Percentiles rank a stretch among this genome's conserved stretches.
phyloP scores from a whole-genome alignment of 306 rosid genomes.

The Malus orientalis region DNA sequence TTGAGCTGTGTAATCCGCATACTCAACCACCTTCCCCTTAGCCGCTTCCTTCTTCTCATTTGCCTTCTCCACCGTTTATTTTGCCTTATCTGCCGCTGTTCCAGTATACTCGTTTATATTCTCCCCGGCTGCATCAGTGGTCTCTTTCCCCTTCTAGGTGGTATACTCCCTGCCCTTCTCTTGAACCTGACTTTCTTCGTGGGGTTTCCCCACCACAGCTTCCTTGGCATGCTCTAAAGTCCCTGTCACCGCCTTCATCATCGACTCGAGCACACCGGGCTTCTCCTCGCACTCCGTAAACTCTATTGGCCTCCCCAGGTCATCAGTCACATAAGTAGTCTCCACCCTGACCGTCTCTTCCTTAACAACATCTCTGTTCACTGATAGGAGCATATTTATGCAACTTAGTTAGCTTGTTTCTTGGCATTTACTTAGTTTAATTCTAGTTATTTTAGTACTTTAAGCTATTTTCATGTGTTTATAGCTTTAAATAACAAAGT shows the following conservation, averaged over 20 bases:
- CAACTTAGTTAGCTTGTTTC: no score
- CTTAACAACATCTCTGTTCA: conserved; percentile 10
- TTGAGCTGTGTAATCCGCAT: not conserved
- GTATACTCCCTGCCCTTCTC: conserved; percentile 5
- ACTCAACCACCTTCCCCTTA: not conserved
- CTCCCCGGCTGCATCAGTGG: conserved; percentile 13
- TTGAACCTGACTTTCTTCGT: not conserved
- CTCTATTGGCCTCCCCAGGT: not conserved
- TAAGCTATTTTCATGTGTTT: no score
- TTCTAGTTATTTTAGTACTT: no score
- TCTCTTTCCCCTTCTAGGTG: not conserved
- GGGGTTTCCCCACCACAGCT: conserved; percentile 54
- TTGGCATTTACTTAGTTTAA: no score
- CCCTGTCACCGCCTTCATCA: conserved; percentile 43
- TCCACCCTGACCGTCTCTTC: not conserved
- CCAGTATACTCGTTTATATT: conserved; percentile 11
- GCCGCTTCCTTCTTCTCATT: conserved; percentile 1
- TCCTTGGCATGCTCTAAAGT: conserved; percentile 59
- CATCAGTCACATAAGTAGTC: not conserved
- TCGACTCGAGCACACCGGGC: conserved; percentile 53
- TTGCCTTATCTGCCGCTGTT: not conserved
- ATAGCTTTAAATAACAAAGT: no score
- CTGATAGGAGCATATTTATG: not conserved
- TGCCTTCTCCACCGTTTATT: conserved; percentile 7
- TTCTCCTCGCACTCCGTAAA: conserved; percentile 14